Base-by-base conservation (phyloP, 306 rosid genomes). In the Quercus variabilis region DNA sequence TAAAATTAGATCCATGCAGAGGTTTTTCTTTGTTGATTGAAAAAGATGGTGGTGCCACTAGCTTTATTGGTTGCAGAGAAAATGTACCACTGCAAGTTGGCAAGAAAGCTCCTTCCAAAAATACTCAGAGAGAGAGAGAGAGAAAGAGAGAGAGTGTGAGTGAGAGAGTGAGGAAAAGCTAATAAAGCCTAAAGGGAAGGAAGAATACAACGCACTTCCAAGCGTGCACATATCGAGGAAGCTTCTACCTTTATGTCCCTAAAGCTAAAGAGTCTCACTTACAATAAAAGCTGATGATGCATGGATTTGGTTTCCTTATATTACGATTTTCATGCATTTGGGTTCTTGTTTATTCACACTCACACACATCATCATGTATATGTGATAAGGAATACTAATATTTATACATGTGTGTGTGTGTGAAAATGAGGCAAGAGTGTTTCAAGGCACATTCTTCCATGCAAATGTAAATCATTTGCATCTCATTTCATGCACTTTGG, bases 161-260 rank as follows among this genome's bases (percentile, higher is more conserved):
- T 62, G 69, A 43, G 77, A 26, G 55, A 73, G 52, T 54, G 49
- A 20, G 55, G 18, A 82, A 89, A 94, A 85, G 97, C 31, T 83
- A 83, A 79, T 92, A 93, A 94, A 94, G 98, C 90, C 97, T 88
- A 92, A 94, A 91, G 90, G 80, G 79, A n/a, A 81, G 96, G 97
- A 89, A 94, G 98, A 94, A 94, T 90, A 87, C 91, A 89, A 89
- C 97, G 98, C 98, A 94, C 98, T 94, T 87, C 95, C 97, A 92
- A 85, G 97, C 88, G 85, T 88, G 83, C 90, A 82, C 69, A 86
- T 87, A 86, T 87, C 98, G 94, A 92, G 97, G 98, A 94, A 92
- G 97, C 97, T 94, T 94, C 98, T 91, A 85, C 85, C 91, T 89
- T 89, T 91, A 91, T 84, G 88, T 62, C 74, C 78, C 33, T 79